Conservation (phyloP, 2,329 filamentous ascomycete species). For the Cladophialophora psammophila region DNA sequence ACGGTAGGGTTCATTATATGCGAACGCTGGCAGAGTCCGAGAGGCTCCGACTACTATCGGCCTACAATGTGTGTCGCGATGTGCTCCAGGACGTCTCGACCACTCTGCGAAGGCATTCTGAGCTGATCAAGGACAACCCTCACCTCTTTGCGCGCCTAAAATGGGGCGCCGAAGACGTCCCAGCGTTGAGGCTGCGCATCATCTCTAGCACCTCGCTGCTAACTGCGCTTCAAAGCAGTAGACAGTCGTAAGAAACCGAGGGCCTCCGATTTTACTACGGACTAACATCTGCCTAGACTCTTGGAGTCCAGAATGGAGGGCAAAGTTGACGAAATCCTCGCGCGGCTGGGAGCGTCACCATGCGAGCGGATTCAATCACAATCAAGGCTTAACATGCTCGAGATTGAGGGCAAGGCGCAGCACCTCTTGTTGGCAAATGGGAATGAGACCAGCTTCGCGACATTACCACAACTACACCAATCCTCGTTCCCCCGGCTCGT, state of each 20-base stretch:
- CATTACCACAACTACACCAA: not conserved
- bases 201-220: not conserved
- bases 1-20: not conserved
- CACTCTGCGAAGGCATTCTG: not conserved
- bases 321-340: not conserved
- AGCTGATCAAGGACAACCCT: not conserved
- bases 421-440: not conserved
- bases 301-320: not conserved
- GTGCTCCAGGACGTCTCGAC: not conserved
- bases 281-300: not conserved
- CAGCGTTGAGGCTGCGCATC: not conserved
- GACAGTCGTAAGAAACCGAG: not conserved
- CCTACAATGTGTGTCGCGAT: not conserved
- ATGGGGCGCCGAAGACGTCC: not conserved
- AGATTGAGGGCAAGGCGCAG: not conserved
- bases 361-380: not conserved
- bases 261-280: not conserved
- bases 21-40: not conserved
- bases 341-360: not conserved
- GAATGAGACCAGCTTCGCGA: not conserved
- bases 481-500: not conserved
- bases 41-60: not conserved
- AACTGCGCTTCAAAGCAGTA: not conserved
- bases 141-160: not conserved
- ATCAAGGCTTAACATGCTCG: not conserved